Base-by-base conservation (phyloP, 306 rosid species). In the Citrullus amarus region DNA sequence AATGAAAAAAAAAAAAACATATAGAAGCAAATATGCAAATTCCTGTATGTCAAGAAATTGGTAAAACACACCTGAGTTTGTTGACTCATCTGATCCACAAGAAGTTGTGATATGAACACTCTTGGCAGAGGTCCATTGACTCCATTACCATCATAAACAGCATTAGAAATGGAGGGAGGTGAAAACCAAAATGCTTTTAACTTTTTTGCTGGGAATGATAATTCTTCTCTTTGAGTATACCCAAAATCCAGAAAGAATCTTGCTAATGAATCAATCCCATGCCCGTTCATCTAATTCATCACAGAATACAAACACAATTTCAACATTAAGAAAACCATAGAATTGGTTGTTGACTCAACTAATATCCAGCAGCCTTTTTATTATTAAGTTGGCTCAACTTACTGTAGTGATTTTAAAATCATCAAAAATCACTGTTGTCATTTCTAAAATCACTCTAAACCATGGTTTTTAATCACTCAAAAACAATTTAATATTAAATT, bases 101-200 rank as follows among this genome's bases (percentile, higher is more conserved):
- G 89, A 66, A 95, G 89, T 87, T 95, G 97, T 15, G 98, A 95
- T 81, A 95, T 90, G 76, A 95, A 95, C 66, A 95, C 71, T 84
- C 97, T 88, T 5, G 97, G 98, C 84, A 95, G 80, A 56, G 97
- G 98, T 4, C 98, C 98, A 30, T 82, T 53, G 66, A 84, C 78
- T 20, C 98, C 86, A 80, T 84, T 82, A 61, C 91, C 93, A 70
- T 56, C 79, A 18, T 80, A 70, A 17, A 61, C 32, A 66, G 70
- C 43, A 70, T 25, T 67, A 22, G 86, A 75, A 81, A 82, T 62
- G 51, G 80, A 71, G 43, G 99, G 99, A 71, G 97, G 99, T 78
- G 99, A 86, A 84, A 95, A 95, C 99, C 97, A 91, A 74, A 92
- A 58, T 14, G 99, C 99, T 86, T 86, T 91, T 83, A 95, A 80